Base-by-base conservation (phyloP, 2,329 filamentous ascomycete species). In the Ceratocystis colombiana region DNA sequence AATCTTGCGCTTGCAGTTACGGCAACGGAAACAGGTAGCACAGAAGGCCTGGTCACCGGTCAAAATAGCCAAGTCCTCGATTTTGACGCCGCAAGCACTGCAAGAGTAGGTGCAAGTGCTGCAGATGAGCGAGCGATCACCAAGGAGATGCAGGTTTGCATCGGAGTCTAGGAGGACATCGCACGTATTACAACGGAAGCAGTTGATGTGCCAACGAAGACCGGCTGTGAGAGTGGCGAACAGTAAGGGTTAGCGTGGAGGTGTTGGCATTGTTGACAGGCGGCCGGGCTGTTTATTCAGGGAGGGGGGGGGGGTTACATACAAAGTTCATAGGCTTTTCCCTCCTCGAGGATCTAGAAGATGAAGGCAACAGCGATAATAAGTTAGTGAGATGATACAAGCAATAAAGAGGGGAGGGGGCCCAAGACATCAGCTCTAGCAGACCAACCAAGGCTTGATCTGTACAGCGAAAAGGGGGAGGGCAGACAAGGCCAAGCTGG, bases 31-130 rank as follows among this genome's bases (percentile, higher is more conserved):
- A 78, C 94, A 99, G 67, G 90, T 93, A 55, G 92, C 91, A 77
- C 94, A 99, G 75, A 96, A 99, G 57, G 94, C 94, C 77, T 99
- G 93, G 73, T 99, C 94, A 70, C 94, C 94, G 0, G 94, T 99
- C 71, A 99, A 81, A 75, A 99, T 99, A 70, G 94, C 94, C 69
- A 97, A 81, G 74, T 99, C 94, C 75, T 99, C 94, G 71, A 99
- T 99, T 80, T 99, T 99, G 79, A 96, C 93, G 68, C 87, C 86
- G 77, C 94, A 99, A 65, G 92, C 92, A 76, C 87, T 96, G 80
- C 94, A 99, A 81, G 92, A 96, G 76, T 99, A 99, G 65, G 94
- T 97, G 79, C 94, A 99, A 77, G 96, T 96, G 79, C 96, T 97
- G 82, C 94, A 99, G 72, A 99, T 97, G 70, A 99, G 85, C 20